Evolutionary conservation across 2,329 filamentous ascomycete species (phyloP), one percentile per base, ranked within the genome.

Genomic region (Penicillium expansum): DNA sequence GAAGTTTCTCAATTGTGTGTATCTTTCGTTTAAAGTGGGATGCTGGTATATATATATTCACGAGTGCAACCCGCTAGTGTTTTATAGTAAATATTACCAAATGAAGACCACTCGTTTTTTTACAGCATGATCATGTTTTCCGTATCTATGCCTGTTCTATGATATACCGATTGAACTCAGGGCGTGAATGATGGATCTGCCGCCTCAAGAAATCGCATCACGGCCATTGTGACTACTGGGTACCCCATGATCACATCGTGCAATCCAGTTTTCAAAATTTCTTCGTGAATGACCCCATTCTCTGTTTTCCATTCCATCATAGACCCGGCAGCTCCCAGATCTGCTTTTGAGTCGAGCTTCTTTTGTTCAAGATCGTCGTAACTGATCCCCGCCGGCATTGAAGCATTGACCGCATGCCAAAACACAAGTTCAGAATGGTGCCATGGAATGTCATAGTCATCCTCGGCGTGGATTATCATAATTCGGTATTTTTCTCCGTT

Each of bases 201-300:
- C 13, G 54, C 54, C 39, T 75, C 68, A 58, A 85, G 82, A 0
- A 78, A 78, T 8, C 76, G 72, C 63, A 79, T 74, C 9, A 85
- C 73, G 2, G 83, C 82, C 56, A 82, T 64, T 39, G 77, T 80
- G 0, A 84, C 76, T 5, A 82, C 73, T 0, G 82, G 81, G 66
- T 84, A 82, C 4, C 79, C 79, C 83, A 86, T 85, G 48, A 84
- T 78, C 33, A 77, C 74, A 69, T 86, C 83, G 54, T 86, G 83
- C 16, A 84, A 66, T 0, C 83, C 83, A 61, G 80, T 79, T 67
- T 82, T 82, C 5, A 83, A 56, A 7, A 86, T 81, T 49, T 84
- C 76, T 63, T 84, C 78, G 51, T 79, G 71, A n/a, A 86, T 74
- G 0, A 80, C 53, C 1, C 83, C 83, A 32, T 74, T 74, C 10